These are phyloP conservation scores for Cryptococcus depauperatus DNA, from an alignment of 1,284 basidiomycete genomes.

Conservation along the genomic window DNA sequence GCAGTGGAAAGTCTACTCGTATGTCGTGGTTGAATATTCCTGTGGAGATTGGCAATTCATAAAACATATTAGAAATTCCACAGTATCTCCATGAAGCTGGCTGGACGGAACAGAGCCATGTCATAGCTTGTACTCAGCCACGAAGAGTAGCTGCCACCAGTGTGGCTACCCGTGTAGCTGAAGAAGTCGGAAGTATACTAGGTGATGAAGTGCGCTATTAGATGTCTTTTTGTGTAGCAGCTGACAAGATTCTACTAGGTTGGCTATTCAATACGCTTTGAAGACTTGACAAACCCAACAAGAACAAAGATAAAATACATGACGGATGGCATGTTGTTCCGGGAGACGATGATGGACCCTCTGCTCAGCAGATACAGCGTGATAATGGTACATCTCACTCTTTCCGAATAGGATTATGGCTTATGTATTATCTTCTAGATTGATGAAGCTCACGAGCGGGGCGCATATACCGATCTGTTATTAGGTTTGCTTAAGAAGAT, in stretches of 20 bases:
- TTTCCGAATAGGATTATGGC: background rate
- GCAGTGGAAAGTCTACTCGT: slow-evolving; percentile 97
- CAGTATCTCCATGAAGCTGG: slow-evolving; percentile 87
- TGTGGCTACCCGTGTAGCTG: slow-evolving; percentile 80
- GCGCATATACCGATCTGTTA: slow-evolving; percentile 86
- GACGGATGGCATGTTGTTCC: slow-evolving; percentile 96
- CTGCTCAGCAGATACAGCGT: slow-evolving; percentile 84
- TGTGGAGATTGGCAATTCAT: background rate
- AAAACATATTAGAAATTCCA: slow-evolving; percentile 62
- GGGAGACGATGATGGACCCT: slow-evolving; percentile 84
- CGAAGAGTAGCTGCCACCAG: slow-evolving; percentile 90
- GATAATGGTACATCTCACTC: slow-evolving; percentile 64
- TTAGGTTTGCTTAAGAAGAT: slow-evolving; percentile 91
- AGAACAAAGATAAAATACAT: slow-evolving; percentile 89
- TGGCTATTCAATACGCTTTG: slow-evolving; percentile 95
- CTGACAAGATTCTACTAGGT: slow-evolving; percentile 51
- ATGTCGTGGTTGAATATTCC: slow-evolving; percentile 33
- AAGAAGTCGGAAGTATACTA: slow-evolving; percentile 77
- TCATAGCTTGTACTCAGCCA: slow-evolving; percentile 89
- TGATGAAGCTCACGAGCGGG: slow-evolving; percentile 95
- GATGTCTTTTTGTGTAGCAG: background rate
- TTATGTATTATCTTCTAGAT: slow-evolving; percentile 51
- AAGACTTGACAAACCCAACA: slow-evolving; percentile 75
- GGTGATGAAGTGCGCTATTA: slow-evolving; percentile 68
- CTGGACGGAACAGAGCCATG: slow-evolving; percentile 69